Evolutionary conservation across 768 basidiomycete genomes (phyloP), one percentile per base, ranked within the genome.

Genomic region (Tubosaeta sp.): DNA sequence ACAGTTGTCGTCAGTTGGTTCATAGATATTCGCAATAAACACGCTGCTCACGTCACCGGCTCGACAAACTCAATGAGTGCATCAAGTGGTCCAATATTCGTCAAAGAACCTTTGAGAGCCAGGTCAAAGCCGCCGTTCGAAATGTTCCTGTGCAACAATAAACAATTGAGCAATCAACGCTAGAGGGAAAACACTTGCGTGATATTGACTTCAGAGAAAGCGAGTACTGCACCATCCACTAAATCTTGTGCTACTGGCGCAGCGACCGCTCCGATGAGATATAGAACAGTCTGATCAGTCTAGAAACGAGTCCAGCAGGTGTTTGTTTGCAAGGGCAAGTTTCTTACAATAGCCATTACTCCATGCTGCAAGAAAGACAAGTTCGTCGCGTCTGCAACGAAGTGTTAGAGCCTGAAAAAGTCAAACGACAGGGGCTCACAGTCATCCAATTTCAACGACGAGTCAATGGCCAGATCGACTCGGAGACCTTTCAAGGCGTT

Each of bases 201-300:
- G 59, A 88, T 83, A 50, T 82, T 79, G 3, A 81, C 86, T 42
- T 74, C 70, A 29, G 61, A 73, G 64, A 87, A 88, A 8, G 72
- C 69, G 45, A 88, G 63, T 6, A 72, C 55, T 1, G 86, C 74
- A 17, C 72, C 73, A 43, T 83, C 76, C 25, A 88, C 85, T 14
- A 89, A 74, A 57, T 75, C 71, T 65, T 87, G 86, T 3, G 82
- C 78, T 27, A 84, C 70, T 13, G 86, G 84, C 16, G 76, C 82
- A 38, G 85, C 83, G 29, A 88, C 83, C 4, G 80, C 84, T n/a
- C 85, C 84, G 37, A 88, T 83, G 46, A 88, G 74, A 67, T 79
- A 86, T 25, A 89, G 67, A 0, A 76, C 79, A 2, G 82, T 82
- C 54, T 75, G 60, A 63, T 88, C 87, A 2, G 81, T 83, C 80